These are phyloP conservation scores for Kuraishia floccosa DNA, from an alignment of 805 yeast species.

Conservation along the genomic window DNA sequence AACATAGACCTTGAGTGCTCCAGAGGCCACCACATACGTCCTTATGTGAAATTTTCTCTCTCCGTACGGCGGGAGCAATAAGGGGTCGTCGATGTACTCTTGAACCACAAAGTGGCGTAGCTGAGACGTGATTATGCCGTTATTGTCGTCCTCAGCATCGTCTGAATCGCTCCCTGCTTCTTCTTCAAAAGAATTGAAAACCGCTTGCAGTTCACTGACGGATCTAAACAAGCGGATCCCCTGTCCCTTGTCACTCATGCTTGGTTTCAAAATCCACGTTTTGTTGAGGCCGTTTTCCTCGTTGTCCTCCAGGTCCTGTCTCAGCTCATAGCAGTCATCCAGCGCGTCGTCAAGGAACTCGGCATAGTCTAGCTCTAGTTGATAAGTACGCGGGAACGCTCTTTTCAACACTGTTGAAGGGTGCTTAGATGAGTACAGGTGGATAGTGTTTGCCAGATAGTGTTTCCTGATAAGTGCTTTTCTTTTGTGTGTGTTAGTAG, in stretches of 20 bases:
- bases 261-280: slow-evolving; percentile 88
- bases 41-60: slow-evolving; percentile 82
- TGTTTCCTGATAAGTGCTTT: slow-evolving; percentile 90
- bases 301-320: slow-evolving; percentile 60
- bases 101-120: slow-evolving; percentile 87
- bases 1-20: slow-evolving; percentile 69
- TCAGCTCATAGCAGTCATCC: slow-evolving; percentile 83
- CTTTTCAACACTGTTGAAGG: slow-evolving; percentile 49
- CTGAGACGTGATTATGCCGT: slow-evolving; percentile 76
- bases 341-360: slow-evolving; percentile 90
- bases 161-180: slow-evolving; percentile 53
- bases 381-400: slow-evolving; percentile 67
- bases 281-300: slow-evolving; percentile 19
- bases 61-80: slow-evolving; percentile 48
- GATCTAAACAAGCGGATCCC: slow-evolving; percentile 81
- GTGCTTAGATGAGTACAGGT: slow-evolving; percentile 59
- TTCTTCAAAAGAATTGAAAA: slow-evolving; percentile 82
- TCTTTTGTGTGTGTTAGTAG: no score
- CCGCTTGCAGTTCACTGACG: slow-evolving; percentile 66
- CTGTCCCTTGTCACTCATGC: slow-evolving; percentile 96
- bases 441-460: slow-evolving; percentile 77
- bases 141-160: slow-evolving; percentile 30
- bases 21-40: slow-evolving; percentile 67
- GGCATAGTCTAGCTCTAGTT: slow-evolving; percentile 86
- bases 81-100: slow-evolving; percentile 60